phyloP scores from a whole-genome alignment of 805 yeast genomes.

The Teunomyces funiuensis region DNA sequence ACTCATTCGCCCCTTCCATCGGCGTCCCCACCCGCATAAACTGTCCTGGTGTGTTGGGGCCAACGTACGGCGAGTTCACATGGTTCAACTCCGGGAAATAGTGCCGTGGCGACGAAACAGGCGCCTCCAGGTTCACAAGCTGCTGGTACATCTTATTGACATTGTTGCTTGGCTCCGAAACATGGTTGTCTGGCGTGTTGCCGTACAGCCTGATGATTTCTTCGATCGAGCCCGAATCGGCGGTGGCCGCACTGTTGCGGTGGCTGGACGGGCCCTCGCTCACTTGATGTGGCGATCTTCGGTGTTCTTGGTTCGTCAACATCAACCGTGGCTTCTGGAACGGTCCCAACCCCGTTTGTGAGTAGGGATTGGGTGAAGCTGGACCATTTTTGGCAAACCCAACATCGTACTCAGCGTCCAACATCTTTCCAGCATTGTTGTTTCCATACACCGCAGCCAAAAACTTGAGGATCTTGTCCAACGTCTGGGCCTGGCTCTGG shows the following conservation, averaged over 20 bases:
- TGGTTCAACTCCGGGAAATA: conserved; percentile 33
- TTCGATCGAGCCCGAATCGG: conserved; percentile 18
- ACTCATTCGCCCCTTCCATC: conserved; percentile 8
- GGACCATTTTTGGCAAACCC: conserved; percentile 2
- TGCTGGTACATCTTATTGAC: conserved; percentile 34
- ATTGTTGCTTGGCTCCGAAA: conserved; percentile 12
- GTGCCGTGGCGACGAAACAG: conserved; percentile 31
- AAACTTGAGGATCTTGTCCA: conserved; percentile 84
- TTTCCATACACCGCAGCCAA: conserved; percentile 84
- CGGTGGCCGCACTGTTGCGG: conserved; percentile 3
- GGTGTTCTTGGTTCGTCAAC: conserved; percentile 41
- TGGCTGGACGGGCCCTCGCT: conserved; percentile 2
- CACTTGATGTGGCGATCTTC: conserved; percentile 14
- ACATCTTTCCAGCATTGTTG: conserved; percentile 50
- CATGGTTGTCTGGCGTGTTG: conserved; percentile 10
- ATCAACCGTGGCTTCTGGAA: conserved; percentile 36
- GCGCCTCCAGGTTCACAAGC: conserved; percentile 25
- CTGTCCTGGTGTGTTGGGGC: conserved; percentile 10
- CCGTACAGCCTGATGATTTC: conserved; percentile 30
- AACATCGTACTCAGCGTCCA: conserved; percentile 29
- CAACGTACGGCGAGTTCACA: conserved; percentile 5
- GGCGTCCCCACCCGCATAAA: conserved; percentile 10
- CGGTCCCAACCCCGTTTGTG: conserved; percentile 17
- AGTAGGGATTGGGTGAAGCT: conserved; percentile 8
- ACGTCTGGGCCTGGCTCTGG: conserved; percentile 79